Conservation (phyloP, 371 early-diverging fungal species). For the Mortierella sp. region DNA sequence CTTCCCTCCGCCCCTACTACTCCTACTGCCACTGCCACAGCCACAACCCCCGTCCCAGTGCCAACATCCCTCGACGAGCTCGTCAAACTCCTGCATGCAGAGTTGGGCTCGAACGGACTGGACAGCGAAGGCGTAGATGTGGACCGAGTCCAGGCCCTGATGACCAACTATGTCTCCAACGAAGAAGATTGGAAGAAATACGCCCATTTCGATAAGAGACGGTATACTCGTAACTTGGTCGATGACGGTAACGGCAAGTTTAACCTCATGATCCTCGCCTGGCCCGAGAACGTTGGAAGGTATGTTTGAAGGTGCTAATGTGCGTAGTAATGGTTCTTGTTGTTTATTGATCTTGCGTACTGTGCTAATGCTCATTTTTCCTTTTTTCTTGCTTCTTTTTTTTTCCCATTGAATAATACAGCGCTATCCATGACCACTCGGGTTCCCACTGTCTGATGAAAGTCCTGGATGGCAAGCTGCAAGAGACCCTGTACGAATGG, state of each 20-base stretch:
- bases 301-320: slow-evolving; percentile 38
- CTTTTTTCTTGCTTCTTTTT: not conserved
- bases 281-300: slow-evolving; percentile 86
- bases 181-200: slow-evolving; percentile 82
- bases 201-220: slow-evolving; percentile 82
- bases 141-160: slow-evolving; percentile 67
- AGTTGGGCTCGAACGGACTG: slow-evolving; percentile 66
- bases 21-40: not conserved
- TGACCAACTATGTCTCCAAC: slow-evolving; percentile 76
- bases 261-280: slow-evolving; percentile 92
- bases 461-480: slow-evolving; percentile 86
- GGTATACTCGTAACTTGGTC: slow-evolving; percentile 90
- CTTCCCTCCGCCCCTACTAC: not conserved
- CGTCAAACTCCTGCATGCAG: slow-evolving; percentile 60
- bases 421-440: slow-evolving; percentile 95
- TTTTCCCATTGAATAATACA: slow-evolving; percentile 30
- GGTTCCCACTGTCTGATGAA: slow-evolving; percentile 96
- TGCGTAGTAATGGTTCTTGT: not conserved
- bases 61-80: slow-evolving; percentile 64
- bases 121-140: slow-evolving; percentile 75
- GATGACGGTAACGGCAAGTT: slow-evolving; percentile 96
- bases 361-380: not conserved
- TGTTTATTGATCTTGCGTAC: not conserved
- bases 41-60: slow-evolving; percentile 31
- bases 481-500: slow-evolving; percentile 87